These are phyloP conservation scores for Leccinum angustisporum DNA, from an alignment of 1,284 basidiomycete species.

Conservation along the genomic window DNA sequence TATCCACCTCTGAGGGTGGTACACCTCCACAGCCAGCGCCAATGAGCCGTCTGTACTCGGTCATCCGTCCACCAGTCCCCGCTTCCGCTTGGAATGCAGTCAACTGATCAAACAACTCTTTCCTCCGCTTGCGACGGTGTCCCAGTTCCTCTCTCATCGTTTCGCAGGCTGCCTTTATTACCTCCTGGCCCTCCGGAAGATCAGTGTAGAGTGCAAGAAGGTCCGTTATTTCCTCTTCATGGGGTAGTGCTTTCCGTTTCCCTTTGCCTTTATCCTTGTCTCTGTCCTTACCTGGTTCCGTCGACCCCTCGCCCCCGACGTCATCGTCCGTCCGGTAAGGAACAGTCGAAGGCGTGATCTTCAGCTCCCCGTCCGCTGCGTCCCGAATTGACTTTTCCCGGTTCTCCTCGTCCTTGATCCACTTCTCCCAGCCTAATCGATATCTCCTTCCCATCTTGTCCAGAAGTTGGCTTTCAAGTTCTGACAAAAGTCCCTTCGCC, in stretches of 20 bases:
- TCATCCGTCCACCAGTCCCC: conserved; percentile 85
- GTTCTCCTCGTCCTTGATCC: conserved; percentile 82
- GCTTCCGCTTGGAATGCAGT: conserved; percentile 84
- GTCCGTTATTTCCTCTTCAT: conserved; percentile 63
- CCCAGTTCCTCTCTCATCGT: conserved; percentile 62
- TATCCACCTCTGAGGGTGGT: conserved; percentile 81
- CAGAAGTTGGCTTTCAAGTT: conserved; percentile 67
- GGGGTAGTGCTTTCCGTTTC: conserved; percentile 48
- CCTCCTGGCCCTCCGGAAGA: conserved; percentile 58
- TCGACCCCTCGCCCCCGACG: conserved; percentile 30
- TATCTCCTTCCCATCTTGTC: conserved; percentile 80
- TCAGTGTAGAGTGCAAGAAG: conserved; percentile 55
- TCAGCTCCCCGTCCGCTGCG: conserved; percentile 52
- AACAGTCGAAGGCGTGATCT: conserved; percentile 42
- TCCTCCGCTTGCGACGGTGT: conserved; percentile 65
- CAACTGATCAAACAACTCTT: conserved; percentile 69
- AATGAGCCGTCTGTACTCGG: conserved; percentile 84
- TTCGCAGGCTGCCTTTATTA: conserved; percentile 60
- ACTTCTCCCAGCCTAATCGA: conserved; percentile 87
- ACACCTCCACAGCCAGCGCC: conserved; percentile 88
- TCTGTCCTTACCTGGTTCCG: conserved; percentile 24
- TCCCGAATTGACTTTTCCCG: conserved; percentile 68
- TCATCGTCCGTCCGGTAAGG: conserved; percentile 47
- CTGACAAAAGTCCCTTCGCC: conserved; percentile 57
- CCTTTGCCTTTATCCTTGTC: conserved; percentile 42